These are phyloP conservation scores for Agapanthus africanus DNA, from an alignment of 106 monocot species.

Conservation along the genomic window DNA sequence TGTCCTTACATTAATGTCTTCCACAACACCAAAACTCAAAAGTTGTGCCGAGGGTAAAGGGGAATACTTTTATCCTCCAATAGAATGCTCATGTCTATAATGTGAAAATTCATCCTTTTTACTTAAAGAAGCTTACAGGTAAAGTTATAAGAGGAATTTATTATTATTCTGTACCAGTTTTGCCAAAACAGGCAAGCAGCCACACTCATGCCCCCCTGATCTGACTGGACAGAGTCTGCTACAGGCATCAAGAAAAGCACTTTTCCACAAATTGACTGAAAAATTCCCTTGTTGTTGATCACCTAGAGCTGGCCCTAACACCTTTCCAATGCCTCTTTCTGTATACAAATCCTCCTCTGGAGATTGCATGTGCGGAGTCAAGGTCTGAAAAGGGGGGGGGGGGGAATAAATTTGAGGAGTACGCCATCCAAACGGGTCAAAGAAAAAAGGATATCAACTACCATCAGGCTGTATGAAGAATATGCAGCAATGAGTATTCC, in stretches of 20 bases:
- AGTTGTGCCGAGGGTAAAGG: too few species aligned
- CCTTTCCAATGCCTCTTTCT: constrained; percentile 22
- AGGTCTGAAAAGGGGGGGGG: constrained; percentile 50
- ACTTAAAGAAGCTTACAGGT: too few species aligned
- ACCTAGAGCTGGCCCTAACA: constrained; percentile 49
- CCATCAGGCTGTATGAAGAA: too few species aligned
- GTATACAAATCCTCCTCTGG: constrained; percentile 31
- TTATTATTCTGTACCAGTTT: constrained; percentile 49
- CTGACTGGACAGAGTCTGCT: constrained; percentile 73
- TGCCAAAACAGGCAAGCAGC: constrained; percentile 77
- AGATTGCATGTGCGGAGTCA: constrained; percentile 85
- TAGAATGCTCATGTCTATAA: too few species aligned
- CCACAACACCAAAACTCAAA: too few species aligned
- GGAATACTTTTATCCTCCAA: too few species aligned
- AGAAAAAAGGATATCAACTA: too few species aligned
- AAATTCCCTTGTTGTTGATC: constrained; percentile 62
- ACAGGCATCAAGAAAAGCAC: constrained; percentile 81
- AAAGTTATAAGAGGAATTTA: neutral
- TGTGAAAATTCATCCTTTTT: too few species aligned
- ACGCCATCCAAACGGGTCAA: too few species aligned
- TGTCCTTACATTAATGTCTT: too few species aligned
- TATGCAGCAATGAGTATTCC: too few species aligned
- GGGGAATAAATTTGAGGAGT: neutral
- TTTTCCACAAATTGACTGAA: constrained; percentile 77
- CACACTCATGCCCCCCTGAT: constrained; percentile 87